These are phyloP conservation scores for Melocanna baccifera DNA, from an alignment of 176 grass and related monocot genomes.

Conservation along the genomic window DNA sequence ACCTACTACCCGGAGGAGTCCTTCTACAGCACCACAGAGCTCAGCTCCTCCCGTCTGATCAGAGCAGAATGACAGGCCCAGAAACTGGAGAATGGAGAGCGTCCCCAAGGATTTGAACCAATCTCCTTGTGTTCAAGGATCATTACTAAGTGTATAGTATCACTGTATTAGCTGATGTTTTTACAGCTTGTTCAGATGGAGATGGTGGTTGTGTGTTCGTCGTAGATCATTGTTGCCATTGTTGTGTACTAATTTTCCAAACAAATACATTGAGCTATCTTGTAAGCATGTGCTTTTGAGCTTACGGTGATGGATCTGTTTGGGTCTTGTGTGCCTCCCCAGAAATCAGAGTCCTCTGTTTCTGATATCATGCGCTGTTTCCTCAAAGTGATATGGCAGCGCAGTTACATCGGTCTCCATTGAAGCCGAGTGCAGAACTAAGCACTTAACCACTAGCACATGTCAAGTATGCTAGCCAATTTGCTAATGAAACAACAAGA, in stretches of 20 bases:
- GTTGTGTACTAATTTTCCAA: background rate
- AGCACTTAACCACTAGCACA: background rate
- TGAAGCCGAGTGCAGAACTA: background rate
- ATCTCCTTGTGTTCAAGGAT: background rate
- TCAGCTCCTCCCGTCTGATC: slow-evolving; percentile 75
- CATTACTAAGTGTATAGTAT: slow-evolving; percentile 23
- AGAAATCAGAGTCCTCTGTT: background rate
- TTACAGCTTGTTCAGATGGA: slow-evolving; percentile 22
- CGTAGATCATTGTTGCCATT: background rate
- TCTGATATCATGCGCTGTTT: background rate
- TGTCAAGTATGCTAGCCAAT: too few relatives aligned
- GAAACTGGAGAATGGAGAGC: background rate
- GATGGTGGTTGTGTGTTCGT: background rate
- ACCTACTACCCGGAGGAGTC: slow-evolving; percentile 69
- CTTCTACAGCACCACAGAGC: slow-evolving; percentile 86
- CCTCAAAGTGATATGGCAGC: background rate
- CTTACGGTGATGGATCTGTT: background rate
- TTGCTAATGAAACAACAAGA: too few relatives aligned
- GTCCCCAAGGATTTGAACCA: background rate
- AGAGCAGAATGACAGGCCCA: slow-evolving; percentile 35
- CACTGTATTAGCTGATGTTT: background rate
- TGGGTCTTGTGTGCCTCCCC: background rate
- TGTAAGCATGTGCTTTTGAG: background rate
- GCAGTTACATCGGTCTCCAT: background rate
- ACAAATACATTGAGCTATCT: background rate